Percentiles rank a stretch among this genome's conserved stretches.
phyloP scores from a whole-genome alignment of 179 eudicot species.

The Beta corolliflora region DNA sequence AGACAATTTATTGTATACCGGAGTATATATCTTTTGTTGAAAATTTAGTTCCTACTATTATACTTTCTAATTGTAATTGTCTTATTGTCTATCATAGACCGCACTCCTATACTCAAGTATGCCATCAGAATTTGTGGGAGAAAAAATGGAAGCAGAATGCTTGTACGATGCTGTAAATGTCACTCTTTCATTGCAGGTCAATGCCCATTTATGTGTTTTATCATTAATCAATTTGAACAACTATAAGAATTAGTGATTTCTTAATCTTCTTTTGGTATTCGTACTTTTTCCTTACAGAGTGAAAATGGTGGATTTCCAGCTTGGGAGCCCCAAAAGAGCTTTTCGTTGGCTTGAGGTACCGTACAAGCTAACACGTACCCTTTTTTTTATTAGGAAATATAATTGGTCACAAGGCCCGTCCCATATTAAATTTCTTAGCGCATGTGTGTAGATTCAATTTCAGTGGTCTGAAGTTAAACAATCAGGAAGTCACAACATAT shows the following conservation, averaged over 20 bases:
- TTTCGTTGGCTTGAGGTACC: conserved; percentile 62
- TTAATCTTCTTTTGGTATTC: not conserved
- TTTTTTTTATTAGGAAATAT: too few relatives aligned
- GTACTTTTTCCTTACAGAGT: conserved; percentile 41
- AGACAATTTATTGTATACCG: too few relatives aligned
- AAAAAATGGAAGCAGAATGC: conserved; percentile 35
- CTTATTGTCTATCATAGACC: conserved; percentile 31
- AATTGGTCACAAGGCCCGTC: too few relatives aligned
- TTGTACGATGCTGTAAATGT: conserved; percentile 66
- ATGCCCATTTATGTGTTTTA: not conserved
- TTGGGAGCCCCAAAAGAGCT: conserved; percentile 73
- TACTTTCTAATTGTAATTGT: not conserved
- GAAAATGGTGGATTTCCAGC: conserved; percentile 68
- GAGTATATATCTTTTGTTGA: too few relatives aligned
- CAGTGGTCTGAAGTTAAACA: too few relatives aligned
- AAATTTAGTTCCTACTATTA: too few relatives aligned
- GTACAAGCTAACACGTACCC: too few relatives aligned
- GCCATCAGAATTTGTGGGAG: conserved; percentile 49
- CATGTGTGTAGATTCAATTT: too few relatives aligned
- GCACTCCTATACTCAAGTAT: conserved; percentile 50
- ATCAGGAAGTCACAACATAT: too few relatives aligned
- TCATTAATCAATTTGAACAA: too few relatives aligned
- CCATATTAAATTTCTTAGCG: too few relatives aligned
- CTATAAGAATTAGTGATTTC: not conserved
- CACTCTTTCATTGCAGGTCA: conserved; percentile 64